Base-by-base conservation (phyloP, 2,329 filamentous ascomycete genomes). In the Scopulariopsis brevicaulis region DNA sequence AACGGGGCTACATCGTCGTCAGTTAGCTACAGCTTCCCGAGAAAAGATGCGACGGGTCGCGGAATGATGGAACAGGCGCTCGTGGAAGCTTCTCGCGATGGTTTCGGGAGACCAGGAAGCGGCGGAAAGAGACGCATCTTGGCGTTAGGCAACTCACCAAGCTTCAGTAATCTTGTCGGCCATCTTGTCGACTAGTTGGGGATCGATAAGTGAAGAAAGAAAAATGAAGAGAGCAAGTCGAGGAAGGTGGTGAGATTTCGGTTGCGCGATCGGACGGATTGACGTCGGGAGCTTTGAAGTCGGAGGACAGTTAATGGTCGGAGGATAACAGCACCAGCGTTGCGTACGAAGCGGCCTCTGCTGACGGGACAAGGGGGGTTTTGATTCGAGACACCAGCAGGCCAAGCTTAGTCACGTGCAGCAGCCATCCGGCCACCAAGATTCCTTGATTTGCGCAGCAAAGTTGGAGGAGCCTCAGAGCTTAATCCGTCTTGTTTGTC, bases 1-100 rank as follows among this genome's bases (percentile, higher is more conserved):
- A 71, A 96, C 93, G 78, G 93, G 93, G 81, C 93, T 99, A 68
- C 63, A 71, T 55, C 59, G 68, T 62, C 60, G 60, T 54, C 59
- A 57, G 71, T 84, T 72, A 83, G 80, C 72, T 66, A 53, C 53
- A 20, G 40, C 20, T 20, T 53, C 25, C 24, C 46, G 12, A 28
- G 32, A 34, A 58, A 58, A 61, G 58, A 58, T 71, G 66, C 66
- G 71, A 63, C 60, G 54, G 55, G 35, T 57, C 66, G 69, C 68
- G 65, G 54, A 57, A 62, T 62, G 60, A 63, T 61, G 68, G 66
- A 65, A 70, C 58, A 59, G 60, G 54, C 63, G 63, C 66, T 62
- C 64, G 61, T 63, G 34, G 50, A 64, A 65, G 55, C 46, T 52
- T 22, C 50, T 32, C 46, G 32, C 34, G 55, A 52, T 57, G 46